A percentile compares a stretch with the other conserved stretches of the same genome.
These are phyloP conservation scores for Chlamydomonas sp. DNA, from an alignment of 139 green algal genomes.

Conservation along the genomic window DNA sequence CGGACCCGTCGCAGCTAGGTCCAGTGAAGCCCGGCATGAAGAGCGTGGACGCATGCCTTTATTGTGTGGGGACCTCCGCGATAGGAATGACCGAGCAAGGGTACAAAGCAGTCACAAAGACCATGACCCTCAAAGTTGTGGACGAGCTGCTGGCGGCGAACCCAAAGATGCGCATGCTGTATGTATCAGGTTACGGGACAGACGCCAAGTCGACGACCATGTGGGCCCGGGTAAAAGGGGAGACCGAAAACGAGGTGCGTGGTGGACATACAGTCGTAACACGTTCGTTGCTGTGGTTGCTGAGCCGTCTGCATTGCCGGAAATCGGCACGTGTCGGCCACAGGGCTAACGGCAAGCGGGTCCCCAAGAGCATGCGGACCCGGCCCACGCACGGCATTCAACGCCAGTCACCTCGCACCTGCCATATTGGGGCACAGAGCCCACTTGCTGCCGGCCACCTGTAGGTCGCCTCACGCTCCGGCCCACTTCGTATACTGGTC, in stretches of 20 bases:
- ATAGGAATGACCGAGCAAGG: not conserved
- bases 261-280: too few species aligned
- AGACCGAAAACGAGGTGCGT: slow-evolving; percentile 20
- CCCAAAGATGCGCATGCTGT: slow-evolving; percentile 15
- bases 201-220: slow-evolving; percentile 3
- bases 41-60: slow-evolving; percentile 11
- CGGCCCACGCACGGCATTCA: too few species aligned
- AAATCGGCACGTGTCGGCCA: not conserved
- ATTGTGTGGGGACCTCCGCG: slow-evolving; percentile 5
- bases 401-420: not conserved
- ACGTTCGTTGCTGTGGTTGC: not conserved
- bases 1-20: not conserved
- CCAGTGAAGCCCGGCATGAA: not conserved
- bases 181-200: not conserved
- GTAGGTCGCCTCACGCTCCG: not conserved
- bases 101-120: slow-evolving; percentile 9
- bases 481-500: not conserved
- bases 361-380: too few species aligned
- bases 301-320: too few species aligned
- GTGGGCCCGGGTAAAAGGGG: slow-evolving; percentile 27
- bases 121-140: not conserved
- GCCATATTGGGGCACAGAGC: not conserved
- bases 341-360: too few species aligned
- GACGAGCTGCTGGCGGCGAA: not conserved
- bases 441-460: not conserved